Base-by-base conservation (phyloP, 495 filamentous ascomycete genomes). In the Penicillium lagena region DNA sequence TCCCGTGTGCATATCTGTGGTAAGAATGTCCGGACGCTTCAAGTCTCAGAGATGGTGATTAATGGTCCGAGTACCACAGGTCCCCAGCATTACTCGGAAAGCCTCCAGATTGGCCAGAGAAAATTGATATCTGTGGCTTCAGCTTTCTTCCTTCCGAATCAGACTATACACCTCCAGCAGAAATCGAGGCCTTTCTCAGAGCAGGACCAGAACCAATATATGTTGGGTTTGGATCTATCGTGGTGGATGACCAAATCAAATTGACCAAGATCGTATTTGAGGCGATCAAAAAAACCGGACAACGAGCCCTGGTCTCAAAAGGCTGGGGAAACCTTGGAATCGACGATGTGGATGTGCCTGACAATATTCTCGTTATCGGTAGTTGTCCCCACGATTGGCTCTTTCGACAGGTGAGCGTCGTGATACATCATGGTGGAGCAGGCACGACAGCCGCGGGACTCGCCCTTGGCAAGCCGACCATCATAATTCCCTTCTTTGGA, bases 1-100 rank as follows among this genome's bases (percentile, higher is more conserved):
- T 91, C n/a, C 87, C 87, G 5, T 82, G 80, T 46, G 89, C 86
- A 7, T 91, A 90, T 51, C 81, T 85, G 45, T 91, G 87, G 87
- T 64, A 46, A 14, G 40, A 12, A 7, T 12, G 6, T 12, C 31
- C 22, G 7, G 2, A 8, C 17, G 2, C 9, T 6, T 13, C 12
- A 22, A 12, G 2, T 5, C 12, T 28, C 6, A n/a, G 35, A 37
- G 29, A 40, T 4, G 9, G 29, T 11, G 8, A 32, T 37, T 14
- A 22, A 22, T 4, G 4, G 22, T 4, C 22, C 4, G 22, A 22
- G 2, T 12, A 0, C 9, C 8, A 22, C 12, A 64, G 63, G 87
- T 82, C 85, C 27, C 87, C 88, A 0, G 80, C 83, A 6, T 63
- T 94, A n/a, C 81, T 94, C 11, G 78, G 86, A 0, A 90, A 90